These are phyloP conservation scores for Pyricularia grisea DNA, from an alignment of 2,329 filamentous ascomycete species.

Conservation along the genomic window DNA sequence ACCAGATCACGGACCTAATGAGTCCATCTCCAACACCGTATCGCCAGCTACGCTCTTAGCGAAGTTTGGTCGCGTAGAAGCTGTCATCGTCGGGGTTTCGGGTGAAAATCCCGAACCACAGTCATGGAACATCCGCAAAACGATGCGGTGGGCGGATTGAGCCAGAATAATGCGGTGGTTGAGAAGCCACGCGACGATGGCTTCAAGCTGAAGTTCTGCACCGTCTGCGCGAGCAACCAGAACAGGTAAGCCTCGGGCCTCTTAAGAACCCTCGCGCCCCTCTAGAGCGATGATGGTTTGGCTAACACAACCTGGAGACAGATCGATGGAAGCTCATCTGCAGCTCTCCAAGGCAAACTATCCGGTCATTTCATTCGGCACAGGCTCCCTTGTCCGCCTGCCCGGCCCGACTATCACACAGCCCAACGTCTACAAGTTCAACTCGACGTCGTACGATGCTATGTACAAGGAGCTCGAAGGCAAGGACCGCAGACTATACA, in stretches of 20 bases:
- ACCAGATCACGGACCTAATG: neutral
- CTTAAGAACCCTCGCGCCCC: neutral
- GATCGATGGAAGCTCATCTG: slow-evolving; percentile 98
- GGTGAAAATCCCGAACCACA: neutral
- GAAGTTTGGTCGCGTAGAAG: neutral
- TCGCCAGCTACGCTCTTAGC: neutral
- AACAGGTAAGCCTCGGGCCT: slow-evolving; percentile 58
- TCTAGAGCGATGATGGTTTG: neutral
- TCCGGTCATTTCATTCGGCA: slow-evolving; percentile 97
- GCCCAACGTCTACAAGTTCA: slow-evolving; percentile 97
- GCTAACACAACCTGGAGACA: slow-evolving; percentile 19
- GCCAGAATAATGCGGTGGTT: slow-evolving; percentile 14
- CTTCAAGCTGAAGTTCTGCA: slow-evolving; percentile 93
- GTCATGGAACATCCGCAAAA: slow-evolving; percentile 29
- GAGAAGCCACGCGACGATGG: slow-evolving; percentile 33
- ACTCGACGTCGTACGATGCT: slow-evolving; percentile 86
- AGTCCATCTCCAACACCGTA: neutral
- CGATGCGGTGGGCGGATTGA: slow-evolving; percentile 20
- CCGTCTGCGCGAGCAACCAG: slow-evolving; percentile 97
- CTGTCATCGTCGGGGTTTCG: neutral
- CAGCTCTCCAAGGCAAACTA: slow-evolving; percentile 78
- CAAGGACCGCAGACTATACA: slow-evolving; percentile 83
- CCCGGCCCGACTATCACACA: slow-evolving; percentile 86
- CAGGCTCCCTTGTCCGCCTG: slow-evolving; percentile 85
- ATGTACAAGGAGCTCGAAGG: slow-evolving; percentile 86